Percentiles rank a stretch among this genome's conserved stretches.
Conservation (phyloP, 148 eudicot genomes). For the Amaranthus hypochondriacus region DNA sequence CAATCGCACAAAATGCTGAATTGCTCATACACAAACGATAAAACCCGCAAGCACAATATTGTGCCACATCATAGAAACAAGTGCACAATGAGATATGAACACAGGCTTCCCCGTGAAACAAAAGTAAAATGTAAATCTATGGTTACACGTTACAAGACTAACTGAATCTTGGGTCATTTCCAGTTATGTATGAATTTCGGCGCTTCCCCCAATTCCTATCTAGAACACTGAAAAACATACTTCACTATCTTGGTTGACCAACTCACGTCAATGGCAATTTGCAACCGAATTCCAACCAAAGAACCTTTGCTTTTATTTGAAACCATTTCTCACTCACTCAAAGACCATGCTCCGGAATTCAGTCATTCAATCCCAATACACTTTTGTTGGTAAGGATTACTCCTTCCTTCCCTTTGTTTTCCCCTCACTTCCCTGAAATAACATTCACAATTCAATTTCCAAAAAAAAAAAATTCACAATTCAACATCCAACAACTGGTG, state of each 20-base stretch:
- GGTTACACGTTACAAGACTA: neutral
- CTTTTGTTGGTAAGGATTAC: too few species aligned
- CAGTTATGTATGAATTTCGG: neutral
- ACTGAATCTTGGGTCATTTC: neutral
- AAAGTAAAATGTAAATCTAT: neutral
- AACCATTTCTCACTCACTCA: neutral
- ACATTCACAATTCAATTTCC: too few species aligned
- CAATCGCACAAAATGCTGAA: neutral
- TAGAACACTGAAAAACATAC: neutral
- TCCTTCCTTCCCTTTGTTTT: too few species aligned
- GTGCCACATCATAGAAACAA: constrained; percentile 6
- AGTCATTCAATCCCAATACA: too few species aligned
- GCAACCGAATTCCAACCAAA: neutral
- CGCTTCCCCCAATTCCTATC: neutral
- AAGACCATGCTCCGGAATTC: too few species aligned
- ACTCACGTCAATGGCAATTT: neutral
- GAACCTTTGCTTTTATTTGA: neutral
- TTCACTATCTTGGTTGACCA: neutral
- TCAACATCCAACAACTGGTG: too few species aligned
- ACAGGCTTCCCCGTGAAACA: neutral
- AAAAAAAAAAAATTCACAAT: too few species aligned
- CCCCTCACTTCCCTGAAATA: too few species aligned
- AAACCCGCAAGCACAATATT: neutral
- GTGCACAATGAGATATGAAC: neutral
- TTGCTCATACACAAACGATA: neutral